Evolutionary conservation across 2,329 filamentous ascomycete genomes (phyloP), one percentile per base, ranked within the genome.

Genomic region (Herpotrichia juniperi): DNA sequence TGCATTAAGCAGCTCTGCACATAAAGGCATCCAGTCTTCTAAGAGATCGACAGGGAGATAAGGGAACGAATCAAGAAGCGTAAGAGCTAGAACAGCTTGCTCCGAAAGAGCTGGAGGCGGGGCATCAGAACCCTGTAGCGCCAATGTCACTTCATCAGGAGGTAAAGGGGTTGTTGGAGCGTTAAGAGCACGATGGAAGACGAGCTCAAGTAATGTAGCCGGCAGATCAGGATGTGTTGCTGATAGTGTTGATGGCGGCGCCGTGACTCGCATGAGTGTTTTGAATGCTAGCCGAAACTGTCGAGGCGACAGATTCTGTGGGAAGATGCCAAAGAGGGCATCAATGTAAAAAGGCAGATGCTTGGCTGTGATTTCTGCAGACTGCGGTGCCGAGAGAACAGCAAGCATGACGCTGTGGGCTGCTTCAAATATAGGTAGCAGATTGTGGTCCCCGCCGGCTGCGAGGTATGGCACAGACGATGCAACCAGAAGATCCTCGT

Each of bases 201-300:
- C 79, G 68, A 96, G 87, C 67, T 97, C 92, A 11, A 96, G 79
- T 1, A 96, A 76, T 1, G 87, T 88, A 56, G 93, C 90, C 2
- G 90, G 87, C n/a, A 96, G 82, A 51, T 89, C 81, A 0, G 90
- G 90, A 57, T 94, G 87, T 4, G 82, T 82, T 42, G 84, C 86
- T 28, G 89, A 86, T 34, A 96, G 82, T 1, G 86, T 83, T 31
- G 89, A 91, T 0, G 92, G 93, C 2, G 92, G 91, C 2, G 89
- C 87, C 10, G 91, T 86, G 53, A 96, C 87, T 63, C 89, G 88
- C 72, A 96, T 85, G 40, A 96, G 79, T 1, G 91, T 93, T 69
- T 88, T 90, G 79, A 96, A 93, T 10, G 92, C 93, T 9, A 96
- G 80, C 25, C 92, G 85, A 78, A 97, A 96, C 70, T 97, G 93